phyloP scores from a whole-genome alignment of 139 green algal genomes.

The Gonium pectorale region DNA sequence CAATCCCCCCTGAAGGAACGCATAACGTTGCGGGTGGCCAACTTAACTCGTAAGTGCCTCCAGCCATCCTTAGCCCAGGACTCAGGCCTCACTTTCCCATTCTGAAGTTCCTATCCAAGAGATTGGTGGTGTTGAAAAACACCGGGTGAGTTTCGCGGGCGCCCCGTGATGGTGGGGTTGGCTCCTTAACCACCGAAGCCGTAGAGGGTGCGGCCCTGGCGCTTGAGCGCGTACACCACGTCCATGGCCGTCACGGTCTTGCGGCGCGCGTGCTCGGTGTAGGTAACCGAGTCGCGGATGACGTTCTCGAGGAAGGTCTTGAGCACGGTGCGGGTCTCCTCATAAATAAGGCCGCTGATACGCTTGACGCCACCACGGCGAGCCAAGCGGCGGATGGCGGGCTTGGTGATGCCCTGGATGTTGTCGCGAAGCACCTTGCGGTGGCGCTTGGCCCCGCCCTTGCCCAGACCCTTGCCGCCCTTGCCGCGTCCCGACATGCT shows the following conservation, averaged over 20 bases:
- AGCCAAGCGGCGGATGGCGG: slow-evolving; percentile 88
- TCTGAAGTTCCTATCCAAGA: too few relatives aligned
- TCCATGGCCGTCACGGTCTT: slow-evolving; percentile 98
- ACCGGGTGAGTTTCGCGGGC: too few relatives aligned
- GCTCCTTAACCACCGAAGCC: too few relatives aligned
- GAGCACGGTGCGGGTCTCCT: slow-evolving; percentile 88
- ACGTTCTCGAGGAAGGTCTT: slow-evolving; percentile 96
- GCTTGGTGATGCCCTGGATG: slow-evolving; percentile 97
- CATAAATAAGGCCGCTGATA: slow-evolving; percentile 89
- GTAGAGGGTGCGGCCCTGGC: slow-evolving; percentile 96
- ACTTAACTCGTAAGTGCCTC: too few relatives aligned
- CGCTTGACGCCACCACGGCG: slow-evolving; percentile 69
- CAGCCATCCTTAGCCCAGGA: too few relatives aligned
- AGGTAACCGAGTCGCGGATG: slow-evolving; percentile 93
- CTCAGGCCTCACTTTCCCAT: too few relatives aligned
- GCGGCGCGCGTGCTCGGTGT: slow-evolving; percentile 96
- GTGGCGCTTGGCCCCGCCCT: slow-evolving; percentile 92
- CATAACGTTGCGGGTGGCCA: too few relatives aligned
- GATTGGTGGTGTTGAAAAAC: too few relatives aligned
- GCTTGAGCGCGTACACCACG: slow-evolving; percentile 96
- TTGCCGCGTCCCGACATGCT: slow-evolving; percentile 93
- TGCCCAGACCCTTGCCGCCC: slow-evolving; percentile 93
- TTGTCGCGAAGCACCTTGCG: slow-evolving; percentile 93
- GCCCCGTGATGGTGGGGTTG: too few relatives aligned
- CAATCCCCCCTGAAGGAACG: too few relatives aligned